A percentile compares a stretch with the other conserved stretches of the same genome.
Conservation (phyloP, 2,329 filamentous ascomycete species). For the Fusarium papillatum region DNA sequence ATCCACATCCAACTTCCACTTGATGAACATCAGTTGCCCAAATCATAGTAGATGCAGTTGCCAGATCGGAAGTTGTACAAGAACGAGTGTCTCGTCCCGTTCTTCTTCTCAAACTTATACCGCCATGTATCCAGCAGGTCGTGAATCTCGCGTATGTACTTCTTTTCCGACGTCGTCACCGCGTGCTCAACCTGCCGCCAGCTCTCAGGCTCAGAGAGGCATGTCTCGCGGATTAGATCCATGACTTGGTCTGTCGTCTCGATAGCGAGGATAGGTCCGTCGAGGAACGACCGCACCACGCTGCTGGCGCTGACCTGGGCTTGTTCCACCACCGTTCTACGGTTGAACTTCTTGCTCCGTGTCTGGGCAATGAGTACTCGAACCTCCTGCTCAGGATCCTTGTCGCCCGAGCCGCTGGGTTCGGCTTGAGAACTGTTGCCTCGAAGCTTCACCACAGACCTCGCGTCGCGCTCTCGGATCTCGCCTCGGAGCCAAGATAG, state of each 20-base stretch:
- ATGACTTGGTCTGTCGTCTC: constrained; percentile 90
- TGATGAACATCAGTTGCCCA: constrained; percentile 59
- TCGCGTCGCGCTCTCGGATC: constrained; percentile 82
- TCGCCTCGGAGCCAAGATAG: constrained; percentile 86
- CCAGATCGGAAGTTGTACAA: constrained; percentile 93
- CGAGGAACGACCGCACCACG: constrained; percentile 78
- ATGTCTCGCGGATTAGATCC: constrained; percentile 80
- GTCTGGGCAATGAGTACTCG: constrained; percentile 87
- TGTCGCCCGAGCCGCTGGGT: constrained; percentile 43
- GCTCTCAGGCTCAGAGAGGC: constrained; percentile 83
- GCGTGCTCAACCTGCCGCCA: constrained; percentile 88
- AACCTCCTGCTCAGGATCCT: constrained; percentile 76
- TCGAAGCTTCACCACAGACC: constrained; percentile 63
- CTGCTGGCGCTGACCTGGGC: constrained; percentile 71
- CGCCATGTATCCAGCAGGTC: constrained; percentile 78
- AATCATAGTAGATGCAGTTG: constrained; percentile 87
- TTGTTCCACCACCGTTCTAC: constrained; percentile 87
- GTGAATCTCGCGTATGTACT: constrained; percentile 87
- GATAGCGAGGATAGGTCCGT: constrained; percentile 87
- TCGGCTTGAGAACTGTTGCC: constrained; percentile 48
- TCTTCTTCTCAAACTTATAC: constrained; percentile 66
- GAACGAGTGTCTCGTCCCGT: constrained; percentile 79
- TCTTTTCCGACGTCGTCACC: constrained; percentile 81
- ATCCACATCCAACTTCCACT: not conserved
- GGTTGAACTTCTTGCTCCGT: constrained; percentile 92